Base-by-base conservation (phyloP, 2,329 filamentous ascomycete genomes). In the Dichotomopilus funicola region DNA sequence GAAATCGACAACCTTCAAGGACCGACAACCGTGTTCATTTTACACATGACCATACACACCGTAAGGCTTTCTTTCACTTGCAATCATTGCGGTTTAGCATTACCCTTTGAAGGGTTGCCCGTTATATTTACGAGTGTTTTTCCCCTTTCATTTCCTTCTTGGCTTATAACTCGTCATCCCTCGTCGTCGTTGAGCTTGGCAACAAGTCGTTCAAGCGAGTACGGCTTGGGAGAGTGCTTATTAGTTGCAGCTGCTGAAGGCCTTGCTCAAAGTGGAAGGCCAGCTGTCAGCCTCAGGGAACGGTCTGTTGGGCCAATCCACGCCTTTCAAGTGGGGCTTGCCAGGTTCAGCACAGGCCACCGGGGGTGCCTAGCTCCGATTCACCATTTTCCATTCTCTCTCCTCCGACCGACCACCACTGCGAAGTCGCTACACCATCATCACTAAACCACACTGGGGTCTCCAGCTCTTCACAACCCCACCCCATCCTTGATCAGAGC, bases 381-480 rank as follows among this genome's bases (percentile, higher is more conserved):
- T 62, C 62, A 62, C 56, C 62, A 64, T 65, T 64, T 64, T 62
- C 63, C 54, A 57, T 59, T 62, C 56, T 59, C 59, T 62, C 61
- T 62, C 61, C 62, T 63, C 61, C 59, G 59, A 61, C 61, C 56
- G 60, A 61, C 62, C 57, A 61, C 60, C 59, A 60, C 61, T 59
- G 61, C 61, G 59, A 64, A 61, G 61, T 65, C 61, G 64, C 65
- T 63, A 66, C 64, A 66, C 64, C 64, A 64, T 61, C 64, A 64
- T 58, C 59, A 66, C 62, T 59, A 60, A 58, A 60, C 63, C 60
- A 55, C 58, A 60, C 64, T 58, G 62, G 61, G 61, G 61, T 63
- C 59, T 59, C 57, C 56, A 60, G 58, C 57, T 58, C 61, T 61
- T 57, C 46, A 57, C 59, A 60, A 57, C 64, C 61, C 61, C 58